A percentile compares a stretch with the other conserved stretches of the same genome.
These are phyloP conservation scores for Chalciporus sphaerocephalus DNA, from an alignment of 768 basidiomycete species.

Conservation along the genomic window DNA sequence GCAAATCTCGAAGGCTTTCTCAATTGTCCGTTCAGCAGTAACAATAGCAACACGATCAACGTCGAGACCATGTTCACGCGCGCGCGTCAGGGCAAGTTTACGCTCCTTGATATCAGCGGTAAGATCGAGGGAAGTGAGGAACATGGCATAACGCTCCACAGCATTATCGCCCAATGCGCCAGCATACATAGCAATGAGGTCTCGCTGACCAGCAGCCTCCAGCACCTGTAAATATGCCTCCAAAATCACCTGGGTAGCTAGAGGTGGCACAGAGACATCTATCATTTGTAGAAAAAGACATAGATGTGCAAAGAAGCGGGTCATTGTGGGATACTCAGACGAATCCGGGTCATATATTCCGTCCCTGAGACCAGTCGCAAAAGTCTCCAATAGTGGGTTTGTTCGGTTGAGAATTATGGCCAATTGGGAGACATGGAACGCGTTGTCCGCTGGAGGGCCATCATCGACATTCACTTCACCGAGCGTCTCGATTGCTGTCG, in stretches of 20 bases:
- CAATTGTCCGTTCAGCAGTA: constrained; percentile 75
- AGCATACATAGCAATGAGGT: constrained; percentile 91
- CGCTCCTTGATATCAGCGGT: constrained; percentile 62
- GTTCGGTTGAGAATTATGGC: constrained; percentile 73
- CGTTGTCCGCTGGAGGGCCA: constrained; percentile 63
- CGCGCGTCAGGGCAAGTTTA: constrained; percentile 63
- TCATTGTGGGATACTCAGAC: constrained; percentile 67
- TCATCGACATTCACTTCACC: constrained; percentile 56
- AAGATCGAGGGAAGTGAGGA: constrained; percentile 75
- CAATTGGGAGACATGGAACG: constrained; percentile 79
- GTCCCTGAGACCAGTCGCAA: constrained; percentile 53
- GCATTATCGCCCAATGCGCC: constrained; percentile 87
- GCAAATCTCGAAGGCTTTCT: constrained; percentile 60
- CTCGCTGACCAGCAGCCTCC: constrained; percentile 78
- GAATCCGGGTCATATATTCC: constrained; percentile 46
- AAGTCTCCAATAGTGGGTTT: constrained; percentile 61
- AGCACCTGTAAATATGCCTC: constrained; percentile 87
- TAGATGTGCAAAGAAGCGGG: constrained; percentile 91
- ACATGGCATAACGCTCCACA: constrained; percentile 86
- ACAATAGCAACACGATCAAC: constrained; percentile 72
- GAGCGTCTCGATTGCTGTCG: constrained; percentile 51
- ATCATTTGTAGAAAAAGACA: constrained; percentile 87
- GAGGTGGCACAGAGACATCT: constrained; percentile 64
- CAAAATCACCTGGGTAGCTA: constrained; percentile 75
- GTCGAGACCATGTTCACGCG: constrained; percentile 82